Conservation (phyloP, 305 asterid species). For the Andrographis paniculata region DNA sequence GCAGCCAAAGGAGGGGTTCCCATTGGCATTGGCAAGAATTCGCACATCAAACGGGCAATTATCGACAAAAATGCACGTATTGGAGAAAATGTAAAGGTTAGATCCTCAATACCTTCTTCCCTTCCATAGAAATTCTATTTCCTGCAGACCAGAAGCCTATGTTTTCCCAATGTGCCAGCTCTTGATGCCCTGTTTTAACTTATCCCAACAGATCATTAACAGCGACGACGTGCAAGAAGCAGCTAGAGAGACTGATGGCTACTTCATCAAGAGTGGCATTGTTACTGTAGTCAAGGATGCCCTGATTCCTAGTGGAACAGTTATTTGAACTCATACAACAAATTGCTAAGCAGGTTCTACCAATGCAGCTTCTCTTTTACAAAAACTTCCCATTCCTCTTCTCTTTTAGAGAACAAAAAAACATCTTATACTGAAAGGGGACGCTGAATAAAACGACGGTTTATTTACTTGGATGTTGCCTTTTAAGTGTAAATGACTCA, state of each 20-base stretch:
- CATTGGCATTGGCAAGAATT: constrained; percentile 49
- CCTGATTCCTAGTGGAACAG: constrained; percentile 43
- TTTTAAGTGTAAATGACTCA: neutral
- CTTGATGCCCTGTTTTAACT: constrained; percentile 2
- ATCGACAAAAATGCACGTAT: constrained; percentile 68
- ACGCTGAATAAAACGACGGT: neutral
- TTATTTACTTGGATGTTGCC: constrained; percentile 1
- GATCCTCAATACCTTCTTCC: neutral
- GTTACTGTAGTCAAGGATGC: constrained; percentile 59
- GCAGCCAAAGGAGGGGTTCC: constrained; percentile 52
- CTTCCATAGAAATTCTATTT: neutral
- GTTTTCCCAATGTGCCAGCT: neutral
- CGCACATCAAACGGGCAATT: constrained; percentile 54
- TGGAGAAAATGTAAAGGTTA: constrained; percentile 49
- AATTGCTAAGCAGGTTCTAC: neutral
- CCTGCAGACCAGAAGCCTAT: neutral
- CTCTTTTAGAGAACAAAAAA: neutral
- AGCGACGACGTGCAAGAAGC: constrained; percentile 50
- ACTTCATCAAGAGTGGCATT: constrained; percentile 64
- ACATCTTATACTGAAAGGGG: neutral
- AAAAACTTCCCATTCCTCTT: neutral
- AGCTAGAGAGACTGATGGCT: constrained; percentile 64
- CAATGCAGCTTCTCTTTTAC: constrained; percentile 1
- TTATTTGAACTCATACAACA: constrained; percentile 24
- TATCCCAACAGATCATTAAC: constrained; percentile 37